Evolutionary conservation across 169 alveolate species (phyloP).

Genomic region (Eimeria brunetti): DNA sequence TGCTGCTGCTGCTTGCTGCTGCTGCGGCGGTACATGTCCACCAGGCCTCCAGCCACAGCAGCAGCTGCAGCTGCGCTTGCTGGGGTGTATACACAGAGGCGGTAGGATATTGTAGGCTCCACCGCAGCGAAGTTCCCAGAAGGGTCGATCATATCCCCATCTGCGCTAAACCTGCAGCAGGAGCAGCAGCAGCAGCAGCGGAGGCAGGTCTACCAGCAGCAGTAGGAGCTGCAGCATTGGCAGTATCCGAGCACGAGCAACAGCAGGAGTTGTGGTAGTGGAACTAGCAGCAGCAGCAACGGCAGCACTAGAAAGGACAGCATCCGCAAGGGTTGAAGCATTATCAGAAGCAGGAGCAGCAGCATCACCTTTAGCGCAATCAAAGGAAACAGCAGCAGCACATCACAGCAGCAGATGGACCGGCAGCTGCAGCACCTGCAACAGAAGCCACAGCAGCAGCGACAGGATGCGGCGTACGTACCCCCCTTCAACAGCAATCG

Average conservation of each 20-base stretch:
- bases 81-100: slow-evolving; percentile 27
- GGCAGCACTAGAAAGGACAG: not conserved
- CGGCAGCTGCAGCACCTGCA: slow-evolving; percentile 11
- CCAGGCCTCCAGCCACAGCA: slow-evolving; percentile 14
- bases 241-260: not conserved
- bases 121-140: slow-evolving; percentile 54
- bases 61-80: slow-evolving; percentile 21
- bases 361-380: not conserved
- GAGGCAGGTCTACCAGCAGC: not conserved
- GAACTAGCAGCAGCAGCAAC: not conserved
- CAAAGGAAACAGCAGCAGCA: not conserved
- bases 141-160: slow-evolving; percentile 50
- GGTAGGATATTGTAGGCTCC: slow-evolving; percentile 33
- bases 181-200: not conserved
- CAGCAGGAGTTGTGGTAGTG: not conserved
- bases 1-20: not conserved
- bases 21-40: slow-evolving; percentile 12
- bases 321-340: not conserved
- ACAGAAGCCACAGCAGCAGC: slow-evolving; percentile 3
- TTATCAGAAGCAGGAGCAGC: not conserved
- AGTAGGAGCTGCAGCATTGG: not conserved
- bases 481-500: slow-evolving; percentile 81
- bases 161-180: slow-evolving; percentile 37
- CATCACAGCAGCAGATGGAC: not conserved
- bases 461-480: not conserved